Base-by-base conservation (phyloP, 1,139 yeast species). In the Suhomyces choctaworum region DNA sequence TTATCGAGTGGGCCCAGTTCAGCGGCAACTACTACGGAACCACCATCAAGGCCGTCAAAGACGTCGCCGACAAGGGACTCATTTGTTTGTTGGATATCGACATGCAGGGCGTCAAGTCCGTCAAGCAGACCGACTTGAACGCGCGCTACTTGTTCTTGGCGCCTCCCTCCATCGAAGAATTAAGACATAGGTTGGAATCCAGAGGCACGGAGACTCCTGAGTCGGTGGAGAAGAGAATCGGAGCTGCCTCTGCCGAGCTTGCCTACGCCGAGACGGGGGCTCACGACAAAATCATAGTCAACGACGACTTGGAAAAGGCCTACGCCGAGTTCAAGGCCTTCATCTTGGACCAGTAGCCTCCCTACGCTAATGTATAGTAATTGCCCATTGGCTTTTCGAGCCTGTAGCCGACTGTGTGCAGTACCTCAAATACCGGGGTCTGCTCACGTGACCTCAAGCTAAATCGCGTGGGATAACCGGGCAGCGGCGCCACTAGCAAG, bases 11-110 rank as follows among this genome's bases (percentile, higher is more conserved):
- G 95, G 98, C 99, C 8, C 94, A 88, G 64, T 92, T 92, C 58
- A 87, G 96, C 7, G 97, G 97, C 32, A 92, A 94, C 73, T 89
- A 84, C 72, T 92, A 92, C 63, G 99, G 99, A 42, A 92, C 98
- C 38, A 73, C 96, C 31, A 72, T 87, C 50, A 82, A 80, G 54
- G 82, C 96, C 20, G 97, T 92, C 39, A 76, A 84, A 52, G 84
- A 82, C 44, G 92, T 86, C 32, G 64, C 82, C 31, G 70, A 72
- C 44, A 68, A 67, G 40, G 85, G 85, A 41, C 77, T 71, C 60
- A 82, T 81, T 36, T 92, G 98, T 68, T 81, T 92, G 47, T 74
- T 92, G 58, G 99, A 92, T 63, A 92, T 92, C 50, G 99, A 92
- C 74, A 89, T 90, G 96, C 97, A 94, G 68, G 99, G 99, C 46